Evolutionary conservation across 2,329 filamentous ascomycete genomes (phyloP).

Genomic region (Penicillium hordei): DNA sequence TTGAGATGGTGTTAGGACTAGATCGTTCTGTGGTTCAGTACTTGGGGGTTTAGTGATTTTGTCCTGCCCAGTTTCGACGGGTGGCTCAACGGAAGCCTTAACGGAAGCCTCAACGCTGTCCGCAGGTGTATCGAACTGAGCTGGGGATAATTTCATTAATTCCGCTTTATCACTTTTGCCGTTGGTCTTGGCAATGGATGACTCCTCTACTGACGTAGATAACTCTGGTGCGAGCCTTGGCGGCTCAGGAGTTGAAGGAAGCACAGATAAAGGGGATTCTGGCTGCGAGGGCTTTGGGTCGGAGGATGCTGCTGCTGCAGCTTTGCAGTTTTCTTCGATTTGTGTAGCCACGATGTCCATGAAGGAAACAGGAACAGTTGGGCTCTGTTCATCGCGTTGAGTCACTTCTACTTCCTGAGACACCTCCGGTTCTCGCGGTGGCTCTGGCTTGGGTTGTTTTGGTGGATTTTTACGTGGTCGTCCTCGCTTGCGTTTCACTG

Average conservation of each 20-base stretch:
- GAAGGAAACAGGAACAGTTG: neutral
- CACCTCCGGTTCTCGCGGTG: neutral
- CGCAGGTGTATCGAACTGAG: neutral
- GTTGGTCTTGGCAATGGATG: neutral
- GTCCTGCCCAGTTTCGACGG: neutral
- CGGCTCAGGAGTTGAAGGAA: neutral
- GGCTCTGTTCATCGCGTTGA: neutral
- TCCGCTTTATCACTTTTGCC: neutral
- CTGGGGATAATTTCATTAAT: neutral
- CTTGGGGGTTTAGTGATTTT: neutral
- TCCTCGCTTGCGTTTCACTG: slow-evolving; percentile 19
- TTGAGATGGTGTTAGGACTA: neutral
- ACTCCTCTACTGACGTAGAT: neutral
- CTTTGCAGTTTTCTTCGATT: neutral
- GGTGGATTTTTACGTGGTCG: slow-evolving; percentile 5
- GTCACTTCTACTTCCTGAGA: neutral
- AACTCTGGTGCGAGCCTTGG: too few species aligned
- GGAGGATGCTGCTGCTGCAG: neutral
- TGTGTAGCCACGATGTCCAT: neutral
- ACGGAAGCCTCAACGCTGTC: neutral
- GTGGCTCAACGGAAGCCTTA: too few species aligned
- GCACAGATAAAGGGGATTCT: neutral
- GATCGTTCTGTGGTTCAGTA: neutral
- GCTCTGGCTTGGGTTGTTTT: neutral
- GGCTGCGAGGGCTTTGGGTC: neutral